These are phyloP conservation scores for Perilla frutescens DNA, from an alignment of 257 asterid species.

Conservation along the genomic window DNA sequence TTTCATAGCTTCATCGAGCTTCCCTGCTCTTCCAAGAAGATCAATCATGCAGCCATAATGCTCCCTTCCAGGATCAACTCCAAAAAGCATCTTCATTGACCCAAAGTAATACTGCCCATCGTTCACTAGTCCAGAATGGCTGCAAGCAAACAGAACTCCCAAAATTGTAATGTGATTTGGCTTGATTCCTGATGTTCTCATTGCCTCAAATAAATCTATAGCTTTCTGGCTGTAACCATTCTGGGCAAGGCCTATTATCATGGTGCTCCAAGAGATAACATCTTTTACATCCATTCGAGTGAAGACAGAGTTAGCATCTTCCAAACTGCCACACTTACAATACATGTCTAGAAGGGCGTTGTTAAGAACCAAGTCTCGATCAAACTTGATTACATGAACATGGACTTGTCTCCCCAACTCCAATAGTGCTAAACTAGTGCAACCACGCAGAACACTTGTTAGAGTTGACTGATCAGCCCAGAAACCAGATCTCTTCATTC, in stretches of 20 bases:
- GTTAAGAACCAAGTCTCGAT: conserved; percentile 71
- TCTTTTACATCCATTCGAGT: conserved; percentile 70
- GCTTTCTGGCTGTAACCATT: conserved; percentile 86
- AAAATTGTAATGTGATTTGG: conserved; percentile 76
- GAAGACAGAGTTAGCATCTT: conserved; percentile 66
- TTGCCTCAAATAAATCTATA: conserved; percentile 64
- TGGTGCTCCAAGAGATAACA: conserved; percentile 94
- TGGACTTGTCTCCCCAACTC: conserved; percentile 88
- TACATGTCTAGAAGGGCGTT: conserved; percentile 94
- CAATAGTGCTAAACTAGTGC: conserved; percentile 82
- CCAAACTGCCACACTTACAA: conserved; percentile 84
- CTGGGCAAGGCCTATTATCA: conserved; percentile 92
- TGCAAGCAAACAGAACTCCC: conserved; percentile 91
- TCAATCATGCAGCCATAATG: conserved; percentile 94
- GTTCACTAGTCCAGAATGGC: conserved; percentile 85
- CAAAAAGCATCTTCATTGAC: conserved; percentile 70
- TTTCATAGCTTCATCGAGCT: conserved; percentile 72
- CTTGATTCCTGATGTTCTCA: conserved; percentile 59
- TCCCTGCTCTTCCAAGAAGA: conserved; percentile 92
- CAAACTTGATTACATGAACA: conserved; percentile 77
- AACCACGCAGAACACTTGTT: conserved; percentile 81
- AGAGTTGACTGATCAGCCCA: conserved; percentile 69
- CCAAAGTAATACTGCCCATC: conserved; percentile 65
- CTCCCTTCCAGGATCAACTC: conserved; percentile 82
- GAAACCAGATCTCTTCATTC: conserved; percentile 74